Conservation (phyloP, 2,329 filamentous ascomycete genomes). For the Fusarium cicatricum region DNA sequence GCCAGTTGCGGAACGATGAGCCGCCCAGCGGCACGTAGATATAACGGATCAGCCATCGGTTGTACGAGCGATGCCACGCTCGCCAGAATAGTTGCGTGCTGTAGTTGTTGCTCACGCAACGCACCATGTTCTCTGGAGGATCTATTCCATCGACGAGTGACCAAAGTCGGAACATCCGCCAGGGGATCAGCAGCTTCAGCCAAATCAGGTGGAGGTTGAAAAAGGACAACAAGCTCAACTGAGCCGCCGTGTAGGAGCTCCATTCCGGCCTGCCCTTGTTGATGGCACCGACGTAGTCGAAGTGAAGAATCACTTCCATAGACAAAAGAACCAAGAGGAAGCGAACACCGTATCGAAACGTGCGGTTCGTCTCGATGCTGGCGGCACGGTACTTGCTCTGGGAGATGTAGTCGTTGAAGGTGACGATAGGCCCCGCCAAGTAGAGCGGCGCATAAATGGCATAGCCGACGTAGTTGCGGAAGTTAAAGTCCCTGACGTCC, state of each 20-base stretch:
- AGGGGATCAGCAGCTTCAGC: slow-evolving; percentile 95
- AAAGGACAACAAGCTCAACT: slow-evolving; percentile 89
- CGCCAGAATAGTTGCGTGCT: slow-evolving; percentile 93
- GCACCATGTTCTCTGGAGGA: slow-evolving; percentile 97
- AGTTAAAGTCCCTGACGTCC: slow-evolving; percentile 73
- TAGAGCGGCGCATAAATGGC: slow-evolving; percentile 92
- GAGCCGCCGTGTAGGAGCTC: slow-evolving; percentile 83
- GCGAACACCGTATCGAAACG: slow-evolving; percentile 81
- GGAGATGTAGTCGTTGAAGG: slow-evolving; percentile 97
- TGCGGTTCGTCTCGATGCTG: slow-evolving; percentile 75
- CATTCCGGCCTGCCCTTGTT: slow-evolving; percentile 82
- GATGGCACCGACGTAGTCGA: slow-evolving; percentile 92
- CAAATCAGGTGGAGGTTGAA: slow-evolving; percentile 98
- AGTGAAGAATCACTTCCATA: slow-evolving; percentile 94
- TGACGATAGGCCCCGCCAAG: slow-evolving; percentile 90
- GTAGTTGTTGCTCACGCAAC: slow-evolving; percentile 96
- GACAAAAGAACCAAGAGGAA: slow-evolving; percentile 81
- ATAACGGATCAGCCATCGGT: slow-evolving; percentile 93
- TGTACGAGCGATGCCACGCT: slow-evolving; percentile 93
- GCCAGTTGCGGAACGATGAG: slow-evolving; percentile 56
- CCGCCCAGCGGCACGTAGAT: slow-evolving; percentile 93
- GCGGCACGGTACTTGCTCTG: slow-evolving; percentile 79
- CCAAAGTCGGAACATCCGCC: slow-evolving; percentile 99
- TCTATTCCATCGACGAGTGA: slow-evolving; percentile 88
- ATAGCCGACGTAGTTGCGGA: slow-evolving; percentile 90